Evolutionary conservation across 257 asterid genomes (phyloP).

Genomic region (Hygrophila difformis): DNA sequence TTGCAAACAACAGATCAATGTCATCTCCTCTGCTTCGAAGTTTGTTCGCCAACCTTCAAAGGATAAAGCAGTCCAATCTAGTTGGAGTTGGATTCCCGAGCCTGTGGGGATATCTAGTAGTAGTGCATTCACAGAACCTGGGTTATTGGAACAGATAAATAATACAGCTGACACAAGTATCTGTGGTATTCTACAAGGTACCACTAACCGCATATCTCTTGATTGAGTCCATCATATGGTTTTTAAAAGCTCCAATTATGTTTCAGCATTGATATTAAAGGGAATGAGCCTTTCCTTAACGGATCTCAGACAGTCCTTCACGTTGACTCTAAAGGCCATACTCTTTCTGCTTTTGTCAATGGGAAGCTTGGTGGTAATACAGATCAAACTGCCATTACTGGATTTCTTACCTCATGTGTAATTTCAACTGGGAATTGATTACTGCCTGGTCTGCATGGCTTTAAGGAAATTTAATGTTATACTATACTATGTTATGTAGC

Average conservation of each 20-base stretch:
- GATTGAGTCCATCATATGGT: neutral
- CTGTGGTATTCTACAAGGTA: constrained; percentile 88
- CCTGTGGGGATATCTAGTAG: constrained; percentile 79
- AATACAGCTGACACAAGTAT: constrained; percentile 73
- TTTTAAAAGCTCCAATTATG: constrained; percentile 8
- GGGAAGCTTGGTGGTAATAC: constrained; percentile 68
- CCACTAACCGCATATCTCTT: neutral
- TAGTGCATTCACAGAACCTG: constrained; percentile 40
- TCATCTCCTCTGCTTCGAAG: constrained; percentile 40
- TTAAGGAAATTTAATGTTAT: constrained; percentile 14
- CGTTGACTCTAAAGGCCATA: constrained; percentile 70
- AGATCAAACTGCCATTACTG: neutral
- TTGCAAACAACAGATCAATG: constrained; percentile 59
- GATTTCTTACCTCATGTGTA: too few relatives aligned
- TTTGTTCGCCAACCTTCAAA: constrained; percentile 41
- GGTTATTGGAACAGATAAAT: constrained; percentile 72
- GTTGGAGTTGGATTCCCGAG: constrained; percentile 78
- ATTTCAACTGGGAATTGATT: too few relatives aligned
- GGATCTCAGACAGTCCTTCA: constrained; percentile 64
- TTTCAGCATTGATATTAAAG: constrained; percentile 45
- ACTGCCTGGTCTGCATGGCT: too few relatives aligned
- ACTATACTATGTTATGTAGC: constrained; percentile 32
- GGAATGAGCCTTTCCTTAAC: constrained; percentile 46
- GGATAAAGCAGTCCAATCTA: constrained; percentile 29
- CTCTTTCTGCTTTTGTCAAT: constrained; percentile 51